phyloP scores from a whole-genome alignment of 371 early-diverging fungal genomes.

The Paraphysoderma sedebokerense region DNA sequence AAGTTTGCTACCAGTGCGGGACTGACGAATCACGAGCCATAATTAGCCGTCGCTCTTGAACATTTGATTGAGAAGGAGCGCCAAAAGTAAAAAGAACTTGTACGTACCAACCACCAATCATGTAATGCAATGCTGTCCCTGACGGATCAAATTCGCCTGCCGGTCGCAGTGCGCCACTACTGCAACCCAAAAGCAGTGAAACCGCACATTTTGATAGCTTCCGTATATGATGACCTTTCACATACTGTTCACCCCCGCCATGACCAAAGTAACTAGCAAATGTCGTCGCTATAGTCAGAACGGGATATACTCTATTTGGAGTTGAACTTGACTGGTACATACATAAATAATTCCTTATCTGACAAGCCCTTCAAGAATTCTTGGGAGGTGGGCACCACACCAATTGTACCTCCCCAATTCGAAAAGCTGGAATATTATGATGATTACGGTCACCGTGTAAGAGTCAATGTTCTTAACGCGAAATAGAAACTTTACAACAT shows the following conservation, averaged over 20 bases:
- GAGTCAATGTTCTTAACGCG: background rate
- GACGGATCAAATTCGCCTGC: constrained; percentile 74
- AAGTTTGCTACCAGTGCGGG: constrained; percentile 84
- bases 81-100: background rate
- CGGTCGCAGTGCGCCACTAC: constrained; percentile 51
- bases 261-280: constrained; percentile 91
- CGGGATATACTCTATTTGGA: too few relatives aligned
- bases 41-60: too few relatives aligned
- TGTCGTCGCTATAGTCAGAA: too few relatives aligned
- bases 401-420: background rate
- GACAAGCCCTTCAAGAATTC: background rate
- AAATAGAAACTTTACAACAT: background rate
- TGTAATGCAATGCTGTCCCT: constrained; percentile 59
- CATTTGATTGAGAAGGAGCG: too few relatives aligned
- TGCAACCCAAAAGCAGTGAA: constrained; percentile 78
- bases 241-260: constrained; percentile 81
- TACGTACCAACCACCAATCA: constrained; percentile 51
- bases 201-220: constrained; percentile 47
- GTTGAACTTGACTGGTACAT: constrained; percentile 11
- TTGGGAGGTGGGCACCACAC: background rate
- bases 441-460: too few relatives aligned
- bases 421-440: too few relatives aligned
- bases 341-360: constrained; percentile 55
- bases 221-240: constrained; percentile 45
- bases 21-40: constrained; percentile 9